These are phyloP conservation scores for Calophaca sinica DNA, from an alignment of 306 rosid genomes.

Conservation along the genomic window DNA sequence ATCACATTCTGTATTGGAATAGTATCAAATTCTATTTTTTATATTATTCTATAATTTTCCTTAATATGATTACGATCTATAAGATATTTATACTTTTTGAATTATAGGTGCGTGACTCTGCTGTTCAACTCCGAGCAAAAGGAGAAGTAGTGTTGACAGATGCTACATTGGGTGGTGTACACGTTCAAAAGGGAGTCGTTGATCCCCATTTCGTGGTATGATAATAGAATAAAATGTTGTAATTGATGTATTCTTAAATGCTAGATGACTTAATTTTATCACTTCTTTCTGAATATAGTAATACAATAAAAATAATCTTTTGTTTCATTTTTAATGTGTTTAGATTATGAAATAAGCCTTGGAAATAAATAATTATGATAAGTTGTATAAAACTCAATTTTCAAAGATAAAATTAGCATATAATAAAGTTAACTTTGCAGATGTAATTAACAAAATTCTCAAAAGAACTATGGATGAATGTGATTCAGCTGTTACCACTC, in stretches of 20 bases:
- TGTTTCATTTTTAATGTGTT: not conserved
- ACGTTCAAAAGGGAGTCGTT: conserved; percentile 11
- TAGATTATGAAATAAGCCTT: not conserved
- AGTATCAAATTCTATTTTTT: not conserved
- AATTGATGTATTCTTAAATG: not conserved
- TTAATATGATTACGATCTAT: no score
- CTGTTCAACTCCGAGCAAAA: conserved; percentile 38
- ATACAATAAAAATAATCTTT: not conserved
- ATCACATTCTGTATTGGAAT: not conserved
- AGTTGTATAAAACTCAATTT: no score
- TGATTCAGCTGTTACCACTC: not conserved
- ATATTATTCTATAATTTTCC: not conserved
- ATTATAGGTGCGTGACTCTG: conserved; percentile 25
- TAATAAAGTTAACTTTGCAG: not conserved
- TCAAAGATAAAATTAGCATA: not conserved
- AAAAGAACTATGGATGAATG: not conserved
- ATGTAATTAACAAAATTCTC: not conserved
- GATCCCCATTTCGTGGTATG: conserved; percentile 47
- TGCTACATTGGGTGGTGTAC: conserved; percentile 27
- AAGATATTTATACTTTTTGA: not conserved
- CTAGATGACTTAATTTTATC: no score
- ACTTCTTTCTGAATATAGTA: no score
- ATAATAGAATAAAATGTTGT: no score
- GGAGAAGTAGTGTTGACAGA: conserved; percentile 16
- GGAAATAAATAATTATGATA: no score